A percentile compares a stretch with the other conserved stretches of the same genome.
Conservation (phyloP, 257 asterid species). For the Fraxinus anomala region DNA sequence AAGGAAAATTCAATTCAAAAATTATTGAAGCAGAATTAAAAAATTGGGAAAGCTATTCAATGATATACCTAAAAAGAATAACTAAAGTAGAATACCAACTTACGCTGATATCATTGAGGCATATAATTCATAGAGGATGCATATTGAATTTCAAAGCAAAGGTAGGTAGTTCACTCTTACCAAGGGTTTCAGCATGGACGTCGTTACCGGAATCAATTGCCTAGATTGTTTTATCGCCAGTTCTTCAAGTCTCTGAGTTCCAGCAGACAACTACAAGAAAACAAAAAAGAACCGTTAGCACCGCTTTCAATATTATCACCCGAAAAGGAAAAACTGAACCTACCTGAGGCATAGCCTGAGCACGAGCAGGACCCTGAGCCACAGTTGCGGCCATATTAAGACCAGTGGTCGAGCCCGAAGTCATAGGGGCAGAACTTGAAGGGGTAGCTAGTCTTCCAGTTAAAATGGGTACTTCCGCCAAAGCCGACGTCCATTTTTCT, state of each 20-base stretch:
- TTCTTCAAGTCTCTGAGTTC: constrained; percentile 78
- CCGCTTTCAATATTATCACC: background rate
- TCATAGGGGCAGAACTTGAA: constrained; percentile 40
- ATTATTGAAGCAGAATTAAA: background rate
- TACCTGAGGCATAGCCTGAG: constrained; percentile 65
- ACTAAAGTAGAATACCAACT: constrained; percentile 2
- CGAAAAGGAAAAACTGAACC: constrained; percentile 10
- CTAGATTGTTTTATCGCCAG: constrained; percentile 85
- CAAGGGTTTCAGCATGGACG: constrained; percentile 68
- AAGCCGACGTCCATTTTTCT: constrained; percentile 79
- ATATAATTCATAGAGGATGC: background rate
- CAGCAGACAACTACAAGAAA: constrained; percentile 56
- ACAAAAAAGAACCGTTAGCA: constrained; percentile 24
- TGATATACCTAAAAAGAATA: background rate
- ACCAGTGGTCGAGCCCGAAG: constrained; percentile 41
- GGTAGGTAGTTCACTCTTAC: constrained; percentile 42
- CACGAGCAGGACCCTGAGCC: constrained; percentile 67
- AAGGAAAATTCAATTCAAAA: constrained; percentile 24
- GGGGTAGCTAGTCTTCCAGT: constrained; percentile 43
- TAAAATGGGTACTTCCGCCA: constrained; percentile 66
- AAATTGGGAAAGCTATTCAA: background rate
- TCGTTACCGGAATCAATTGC: constrained; percentile 82
- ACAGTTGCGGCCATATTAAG: constrained; percentile 86
- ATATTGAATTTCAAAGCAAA: constrained; percentile 15
- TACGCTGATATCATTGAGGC: constrained; percentile 11